Conservation (phyloP, 345 rosid genomes). For the Geranium rotundifolium region DNA sequence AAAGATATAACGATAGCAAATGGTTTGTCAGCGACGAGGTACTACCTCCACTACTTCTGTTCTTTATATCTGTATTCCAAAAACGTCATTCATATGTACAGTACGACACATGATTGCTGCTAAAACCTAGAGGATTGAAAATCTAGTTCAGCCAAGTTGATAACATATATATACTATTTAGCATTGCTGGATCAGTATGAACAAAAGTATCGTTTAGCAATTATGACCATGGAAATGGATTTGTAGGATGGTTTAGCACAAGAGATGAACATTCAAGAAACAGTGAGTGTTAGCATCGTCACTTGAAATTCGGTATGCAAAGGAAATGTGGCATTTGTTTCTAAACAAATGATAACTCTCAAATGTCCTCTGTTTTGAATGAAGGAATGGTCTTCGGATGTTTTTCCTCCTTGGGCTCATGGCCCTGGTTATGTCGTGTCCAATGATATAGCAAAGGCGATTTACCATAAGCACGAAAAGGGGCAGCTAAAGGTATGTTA, state of each 20-base stretch:
- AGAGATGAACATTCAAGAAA: too few species aligned
- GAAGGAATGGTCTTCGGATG: conserved; percentile 77
- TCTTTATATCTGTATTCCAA: too few species aligned
- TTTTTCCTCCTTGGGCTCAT: conserved; percentile 88
- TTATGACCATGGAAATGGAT: too few species aligned
- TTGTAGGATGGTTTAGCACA: too few species aligned
- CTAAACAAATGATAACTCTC: too few species aligned
- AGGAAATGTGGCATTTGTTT: not conserved
- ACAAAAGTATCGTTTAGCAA: too few species aligned
- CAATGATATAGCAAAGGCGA: conserved; percentile 58
- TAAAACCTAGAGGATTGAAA: too few species aligned
- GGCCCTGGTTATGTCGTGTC: conserved; percentile 93
- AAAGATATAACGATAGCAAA: conserved; percentile 78
- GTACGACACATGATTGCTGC: too few species aligned
- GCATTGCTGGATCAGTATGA: too few species aligned
- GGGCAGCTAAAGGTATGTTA: conserved; percentile 53
- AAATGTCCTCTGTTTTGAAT: conserved; percentile 1
- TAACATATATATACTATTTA: too few species aligned
- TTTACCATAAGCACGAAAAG: conserved; percentile 37
- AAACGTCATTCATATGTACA: too few species aligned
- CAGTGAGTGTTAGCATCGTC: not conserved
- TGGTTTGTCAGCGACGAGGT: conserved; percentile 90
- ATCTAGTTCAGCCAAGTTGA: too few species aligned
- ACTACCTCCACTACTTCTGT: conserved; percentile 3
- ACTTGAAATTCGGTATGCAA: not conserved